A percentile compares a stretch with the other conserved stretches of the same genome.
Conservation (phyloP, 2,329 filamentous ascomycete genomes). For the Truncatella angustata region DNA sequence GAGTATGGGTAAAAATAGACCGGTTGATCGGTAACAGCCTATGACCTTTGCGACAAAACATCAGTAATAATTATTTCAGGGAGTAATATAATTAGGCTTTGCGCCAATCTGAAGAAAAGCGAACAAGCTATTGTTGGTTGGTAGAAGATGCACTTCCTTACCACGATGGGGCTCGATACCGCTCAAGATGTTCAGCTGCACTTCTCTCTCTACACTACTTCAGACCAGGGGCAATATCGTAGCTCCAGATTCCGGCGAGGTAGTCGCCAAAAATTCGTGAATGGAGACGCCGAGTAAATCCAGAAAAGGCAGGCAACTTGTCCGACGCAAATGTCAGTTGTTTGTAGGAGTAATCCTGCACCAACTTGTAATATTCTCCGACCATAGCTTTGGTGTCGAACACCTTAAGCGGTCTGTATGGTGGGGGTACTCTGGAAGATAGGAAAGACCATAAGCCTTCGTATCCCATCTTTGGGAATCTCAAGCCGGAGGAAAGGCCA, state of each 20-base stretch:
- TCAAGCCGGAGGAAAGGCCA: neutral
- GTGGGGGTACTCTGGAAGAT: neutral
- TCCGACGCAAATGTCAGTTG: neutral
- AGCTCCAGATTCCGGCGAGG: no score
- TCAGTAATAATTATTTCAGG: no score
- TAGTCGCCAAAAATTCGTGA: neutral
- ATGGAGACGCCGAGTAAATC: neutral
- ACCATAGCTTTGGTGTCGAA: neutral
- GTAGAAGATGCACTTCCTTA: no score
- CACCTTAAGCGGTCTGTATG: neutral
- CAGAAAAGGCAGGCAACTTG: neutral
- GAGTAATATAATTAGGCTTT: no score
- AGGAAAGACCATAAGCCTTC: neutral
- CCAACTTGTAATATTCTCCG: neutral
- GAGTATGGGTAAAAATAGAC: neutral
- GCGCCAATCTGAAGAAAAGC: no score
- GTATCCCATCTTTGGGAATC: neutral
- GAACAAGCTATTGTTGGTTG: no score
- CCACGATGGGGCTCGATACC: no score
- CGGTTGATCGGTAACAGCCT: neutral
- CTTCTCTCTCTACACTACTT: no score
- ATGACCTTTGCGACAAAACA: neutral
- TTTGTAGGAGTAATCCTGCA: neutral
- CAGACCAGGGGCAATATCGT: neutral
- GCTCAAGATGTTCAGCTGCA: no score